Percentiles rank a stretch among this genome's conserved stretches.
These are phyloP conservation scores for Trichothecium roseum DNA, from an alignment of 2,329 filamentous ascomycete genomes.

Conservation along the genomic window DNA sequence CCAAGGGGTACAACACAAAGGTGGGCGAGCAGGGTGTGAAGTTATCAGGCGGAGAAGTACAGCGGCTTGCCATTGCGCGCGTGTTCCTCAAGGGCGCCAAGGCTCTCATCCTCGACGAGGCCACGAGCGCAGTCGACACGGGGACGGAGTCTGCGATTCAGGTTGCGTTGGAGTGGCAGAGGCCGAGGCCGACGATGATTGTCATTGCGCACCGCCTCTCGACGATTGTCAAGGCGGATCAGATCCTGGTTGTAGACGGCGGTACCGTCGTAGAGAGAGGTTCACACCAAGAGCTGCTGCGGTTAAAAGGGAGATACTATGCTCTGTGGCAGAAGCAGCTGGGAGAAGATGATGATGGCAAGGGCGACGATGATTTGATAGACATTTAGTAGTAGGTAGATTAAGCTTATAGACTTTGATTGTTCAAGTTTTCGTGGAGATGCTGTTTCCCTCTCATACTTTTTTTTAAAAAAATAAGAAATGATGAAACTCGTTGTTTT, in stretches of 20 bases:
- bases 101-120: conserved; percentile 68
- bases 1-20: conserved; percentile 6
- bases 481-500: no score
- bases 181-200: conserved; percentile 53
- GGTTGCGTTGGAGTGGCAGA: conserved; percentile 46
- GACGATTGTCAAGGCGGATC: conserved; percentile 60
- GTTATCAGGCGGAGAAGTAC: conserved; percentile 56
- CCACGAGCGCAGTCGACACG: conserved; percentile 67
- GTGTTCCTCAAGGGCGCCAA: conserved; percentile 65
- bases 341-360: conserved; percentile 17
- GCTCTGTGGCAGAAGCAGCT: conserved; percentile 54
- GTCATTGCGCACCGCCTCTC: conserved; percentile 61
- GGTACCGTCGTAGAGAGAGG: conserved; percentile 56
- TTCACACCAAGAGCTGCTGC: conserved; percentile 47
- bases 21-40: conserved; percentile 26
- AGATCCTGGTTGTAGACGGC: conserved; percentile 54
- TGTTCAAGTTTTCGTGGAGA: no score
- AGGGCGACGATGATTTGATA: conserved; percentile 2
- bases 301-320: conserved; percentile 49
- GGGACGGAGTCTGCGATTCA: conserved; percentile 60
- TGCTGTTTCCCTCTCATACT: no score
- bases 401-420: no score
- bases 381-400: no score
- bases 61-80: conserved; percentile 58
- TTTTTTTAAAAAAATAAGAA: no score